phyloP scores from a whole-genome alignment of 129 eudicot species.

The Escallonia rubra region DNA sequence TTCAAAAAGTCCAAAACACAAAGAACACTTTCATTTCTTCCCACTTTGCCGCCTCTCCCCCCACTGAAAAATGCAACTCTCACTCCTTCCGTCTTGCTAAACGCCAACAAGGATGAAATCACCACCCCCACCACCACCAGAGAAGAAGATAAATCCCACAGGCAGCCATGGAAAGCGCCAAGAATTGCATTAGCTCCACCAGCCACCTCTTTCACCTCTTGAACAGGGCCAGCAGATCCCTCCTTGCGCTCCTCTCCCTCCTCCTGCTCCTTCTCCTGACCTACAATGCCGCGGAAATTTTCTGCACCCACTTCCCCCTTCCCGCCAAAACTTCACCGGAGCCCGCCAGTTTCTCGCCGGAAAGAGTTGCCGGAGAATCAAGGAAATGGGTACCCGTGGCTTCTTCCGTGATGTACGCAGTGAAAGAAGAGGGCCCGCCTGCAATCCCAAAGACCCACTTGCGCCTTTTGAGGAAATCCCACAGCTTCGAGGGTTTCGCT shows the following conservation, averaged over 20 bases:
- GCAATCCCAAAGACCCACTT: conserved; percentile 31
- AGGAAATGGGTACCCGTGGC: conserved; percentile 26
- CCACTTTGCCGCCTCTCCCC: conserved; percentile 26
- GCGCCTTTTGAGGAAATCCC: conserved; percentile 44
- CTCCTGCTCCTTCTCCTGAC: conserved; percentile 41
- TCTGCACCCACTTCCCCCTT: conserved; percentile 43
- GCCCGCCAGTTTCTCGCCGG: conserved; percentile 21
- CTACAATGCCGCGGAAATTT: conserved; percentile 51
- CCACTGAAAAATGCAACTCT: conserved; percentile 9
- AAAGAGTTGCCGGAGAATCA: conserved; percentile 36
- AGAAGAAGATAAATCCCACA: not conserved
- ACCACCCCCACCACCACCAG: conserved; percentile 5
- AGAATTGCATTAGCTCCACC: not conserved
- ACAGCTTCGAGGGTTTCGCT: conserved; percentile 15
- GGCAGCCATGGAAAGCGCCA: conserved; percentile 25
- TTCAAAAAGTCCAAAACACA: conserved; percentile 19
- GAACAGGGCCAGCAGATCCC: conserved; percentile 28
- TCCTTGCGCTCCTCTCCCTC: conserved; percentile 49
- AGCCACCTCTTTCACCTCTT: conserved; percentile 14
- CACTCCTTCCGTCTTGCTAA: conserved; percentile 16
- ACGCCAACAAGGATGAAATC: conserved; percentile 18
- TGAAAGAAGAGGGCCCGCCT: conserved; percentile 30
- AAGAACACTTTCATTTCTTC: conserved; percentile 14
- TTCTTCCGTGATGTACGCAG: conserved; percentile 24
- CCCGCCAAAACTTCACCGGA: conserved; percentile 25